phyloP scores from a whole-genome alignment of 2,329 filamentous ascomycete genomes.

The Colletotrichum sp. region DNA sequence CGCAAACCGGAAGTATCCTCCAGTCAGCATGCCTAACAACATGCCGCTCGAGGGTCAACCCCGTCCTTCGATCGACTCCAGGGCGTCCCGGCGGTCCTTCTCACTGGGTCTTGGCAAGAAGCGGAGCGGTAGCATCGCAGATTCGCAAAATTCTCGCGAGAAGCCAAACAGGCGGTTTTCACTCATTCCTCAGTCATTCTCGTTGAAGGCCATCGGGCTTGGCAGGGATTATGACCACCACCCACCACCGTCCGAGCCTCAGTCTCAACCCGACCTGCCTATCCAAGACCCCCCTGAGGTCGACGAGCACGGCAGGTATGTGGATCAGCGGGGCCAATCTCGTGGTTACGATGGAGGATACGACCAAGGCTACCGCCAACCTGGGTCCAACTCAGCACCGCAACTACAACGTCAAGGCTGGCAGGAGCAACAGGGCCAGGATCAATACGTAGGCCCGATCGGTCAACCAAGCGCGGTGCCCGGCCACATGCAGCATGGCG shows the following conservation, averaged over 20 bases:
- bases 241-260: conserved; percentile 45
- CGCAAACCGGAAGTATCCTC: conserved; percentile 75
- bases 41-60: conserved; percentile 64
- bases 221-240: conserved; percentile 58
- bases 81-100: conserved; percentile 70
- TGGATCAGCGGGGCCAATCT: conserved; percentile 28
- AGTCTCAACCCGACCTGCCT: conserved; percentile 58
- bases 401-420: conserved; percentile 37
- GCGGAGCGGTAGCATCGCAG: conserved; percentile 68
- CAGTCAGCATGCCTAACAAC: conserved; percentile 85
- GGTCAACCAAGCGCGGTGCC: conserved; percentile 49
- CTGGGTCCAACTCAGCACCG: conserved; percentile 19
- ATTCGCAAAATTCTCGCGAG: conserved; percentile 62
- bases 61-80: conserved; percentile 74
- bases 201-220: conserved; percentile 68
- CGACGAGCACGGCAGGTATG: conserved; percentile 42
- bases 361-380: conserved; percentile 18
- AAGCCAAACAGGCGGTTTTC: conserved; percentile 72
- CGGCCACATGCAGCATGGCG: conserved; percentile 50
- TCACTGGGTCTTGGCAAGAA: conserved; percentile 74
- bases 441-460: conserved; percentile 41
- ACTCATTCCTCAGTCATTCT: conserved; percentile 69
- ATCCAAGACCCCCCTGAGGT: conserved; percentile 52
- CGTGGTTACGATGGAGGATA: conserved; percentile 16
- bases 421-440: conserved; percentile 30